phyloP scores from a whole-genome alignment of 371 early-diverging fungal species.

The Apophysomyces ossiformis region DNA sequence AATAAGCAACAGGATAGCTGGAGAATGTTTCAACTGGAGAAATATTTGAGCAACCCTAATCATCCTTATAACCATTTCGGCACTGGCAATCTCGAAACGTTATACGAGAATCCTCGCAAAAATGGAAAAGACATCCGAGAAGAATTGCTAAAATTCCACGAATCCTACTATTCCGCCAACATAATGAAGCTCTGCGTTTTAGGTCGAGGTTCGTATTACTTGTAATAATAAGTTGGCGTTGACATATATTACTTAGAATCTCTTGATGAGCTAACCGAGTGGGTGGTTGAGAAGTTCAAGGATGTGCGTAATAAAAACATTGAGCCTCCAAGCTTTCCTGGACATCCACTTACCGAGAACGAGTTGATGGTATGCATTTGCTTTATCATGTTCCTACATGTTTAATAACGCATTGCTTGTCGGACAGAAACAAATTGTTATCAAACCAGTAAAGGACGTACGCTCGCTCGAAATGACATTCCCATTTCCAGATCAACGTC shows the following conservation, averaged over 20 bases:
- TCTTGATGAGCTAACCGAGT: conserved; percentile 78
- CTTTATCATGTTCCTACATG: neutral
- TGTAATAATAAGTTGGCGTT: neutral
- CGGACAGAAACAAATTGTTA: conserved; percentile 65
- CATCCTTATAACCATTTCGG: conserved; percentile 92
- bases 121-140: conserved; percentile 84
- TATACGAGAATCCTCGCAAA: conserved; percentile 73
- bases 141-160: conserved; percentile 86
- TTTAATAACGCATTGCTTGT: conserved; percentile 19
- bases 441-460: conserved; percentile 86
- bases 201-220: conserved; percentile 66
- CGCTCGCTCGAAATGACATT: conserved; percentile 83
- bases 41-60: conserved; percentile 70
- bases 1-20: conserved; percentile 88
- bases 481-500: conserved; percentile 81
- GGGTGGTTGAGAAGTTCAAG: conserved; percentile 83
- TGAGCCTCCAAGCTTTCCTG: conserved; percentile 69
- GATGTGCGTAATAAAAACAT: conserved; percentile 73
- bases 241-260: conserved; percentile 57
- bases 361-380: conserved; percentile 66
- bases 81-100: conserved; percentile 84
- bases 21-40: conserved; percentile 85
- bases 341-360: conserved; percentile 75
- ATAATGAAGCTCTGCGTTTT: conserved; percentile 93
- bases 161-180: conserved; percentile 90